Base-by-base conservation (phyloP, 1,139 yeast species). In the Casaregolazyma suthepensis region DNA sequence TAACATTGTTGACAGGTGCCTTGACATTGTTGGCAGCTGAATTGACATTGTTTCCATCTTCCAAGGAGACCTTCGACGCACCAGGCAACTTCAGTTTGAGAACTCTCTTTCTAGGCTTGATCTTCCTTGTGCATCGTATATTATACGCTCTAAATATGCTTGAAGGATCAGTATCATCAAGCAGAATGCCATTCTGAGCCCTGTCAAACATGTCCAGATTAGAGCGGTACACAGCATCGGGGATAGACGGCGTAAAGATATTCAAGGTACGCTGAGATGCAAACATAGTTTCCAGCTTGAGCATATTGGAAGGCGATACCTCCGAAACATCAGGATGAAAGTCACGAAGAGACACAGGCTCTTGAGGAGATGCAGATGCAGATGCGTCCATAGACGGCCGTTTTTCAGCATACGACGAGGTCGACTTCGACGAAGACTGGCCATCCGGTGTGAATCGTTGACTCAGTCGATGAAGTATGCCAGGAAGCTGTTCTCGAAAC, bases 401-500 rank as follows among this genome's bases (percentile, higher is more conserved):
- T 23, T 19, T 43, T 19, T 19, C 26, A 13, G 22, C n/a, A 13
- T n/a, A 13, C 5, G 45, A 42, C 2, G 45, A 42, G 3, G 51
- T 29, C 7, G 22, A 37, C 20, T 38, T 15, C 12, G 49, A 31
- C 13, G 43, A 31, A 7, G 48, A 26, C 19, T 61, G 57, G 23
- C 75, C 74, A 22, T 75, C 71, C 6, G 80, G 79, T 3, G 88
- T 81, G 75, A 87, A 89, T 61, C 80, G 81, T 61, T 87, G 80
- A 22, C 91, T 83, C 55, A 88, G 77, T 62, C 84, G 81, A 68
- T 89, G 93, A 51, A 89, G 75, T 46, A 88, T 81, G 5, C 89
- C 83, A 1, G 96, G 96, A 54, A 89, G 74, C 50, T 90, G 87
- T 66, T 89, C 96, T 57, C 94, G 76, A 70, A 89, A 88, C 59